Evolutionary conservation across 257 asterid genomes (phyloP).

Genomic region (Voacanga thouarsii): DNA sequence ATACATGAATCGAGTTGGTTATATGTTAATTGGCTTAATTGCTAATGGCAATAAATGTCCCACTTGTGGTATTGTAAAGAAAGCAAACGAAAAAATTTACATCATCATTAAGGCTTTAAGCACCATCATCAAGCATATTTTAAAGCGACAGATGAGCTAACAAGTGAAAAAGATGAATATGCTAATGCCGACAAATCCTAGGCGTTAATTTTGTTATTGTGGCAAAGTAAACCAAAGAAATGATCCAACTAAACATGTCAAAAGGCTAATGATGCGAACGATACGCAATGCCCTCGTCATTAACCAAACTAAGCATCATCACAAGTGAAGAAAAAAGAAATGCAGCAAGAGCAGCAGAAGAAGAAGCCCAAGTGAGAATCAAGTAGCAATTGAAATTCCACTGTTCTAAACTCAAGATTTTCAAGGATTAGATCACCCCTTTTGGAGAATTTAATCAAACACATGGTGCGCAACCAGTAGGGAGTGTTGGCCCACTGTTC

Average conservation of each 20-base stretch:
- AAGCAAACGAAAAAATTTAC: neutral
- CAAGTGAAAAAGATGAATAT: conserved; percentile 7
- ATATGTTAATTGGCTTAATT: neutral
- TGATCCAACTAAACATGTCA: neutral
- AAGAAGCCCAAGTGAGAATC: neutral
- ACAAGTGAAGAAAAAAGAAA: conserved; percentile 13
- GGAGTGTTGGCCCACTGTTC: conserved; percentile 5
- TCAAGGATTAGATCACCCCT: conserved; percentile 17
- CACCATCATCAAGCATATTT: conserved; percentile 29
- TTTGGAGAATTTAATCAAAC: neutral
- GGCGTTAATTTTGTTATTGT: neutral
- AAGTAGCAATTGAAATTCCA: conserved; percentile 4
- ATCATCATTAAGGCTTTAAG: conserved; percentile 27
- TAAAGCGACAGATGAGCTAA: conserved; percentile 39
- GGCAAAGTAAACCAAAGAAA: neutral
- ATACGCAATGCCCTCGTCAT: conserved; percentile 32
- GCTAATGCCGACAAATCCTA: conserved; percentile 8
- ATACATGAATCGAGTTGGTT: neutral
- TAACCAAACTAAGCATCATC: conserved; percentile 4
- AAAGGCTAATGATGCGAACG: conserved; percentile 18
- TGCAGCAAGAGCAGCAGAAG: neutral
- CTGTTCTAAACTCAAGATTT: neutral
- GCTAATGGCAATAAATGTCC: conserved; percentile 9
- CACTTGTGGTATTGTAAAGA: neutral
- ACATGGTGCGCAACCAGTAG: conserved; percentile 13